These are phyloP conservation scores for Thielaviopsis euricoi DNA, from an alignment of 2,329 filamentous ascomycete genomes.

Conservation along the genomic window DNA sequence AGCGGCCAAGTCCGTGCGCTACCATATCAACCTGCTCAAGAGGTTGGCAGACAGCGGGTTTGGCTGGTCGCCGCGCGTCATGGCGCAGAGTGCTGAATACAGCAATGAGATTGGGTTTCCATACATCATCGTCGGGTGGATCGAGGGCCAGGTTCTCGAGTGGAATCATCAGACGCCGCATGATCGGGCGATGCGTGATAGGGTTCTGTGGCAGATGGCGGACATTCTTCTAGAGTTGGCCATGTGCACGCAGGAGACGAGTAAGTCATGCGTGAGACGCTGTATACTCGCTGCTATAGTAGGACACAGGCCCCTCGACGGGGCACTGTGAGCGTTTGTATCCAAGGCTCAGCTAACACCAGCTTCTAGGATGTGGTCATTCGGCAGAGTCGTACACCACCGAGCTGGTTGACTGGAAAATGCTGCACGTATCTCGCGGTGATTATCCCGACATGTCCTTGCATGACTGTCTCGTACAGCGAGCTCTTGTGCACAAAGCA, in stretches of 20 bases:
- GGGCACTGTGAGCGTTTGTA: too few relatives aligned
- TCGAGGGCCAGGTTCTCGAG: background rate
- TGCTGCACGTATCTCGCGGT: background rate
- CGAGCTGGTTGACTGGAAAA: conserved; percentile 5
- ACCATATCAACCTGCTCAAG: background rate
- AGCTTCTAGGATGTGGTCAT: conserved; percentile 2
- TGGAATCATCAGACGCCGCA: conserved; percentile 4
- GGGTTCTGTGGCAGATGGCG: conserved; percentile 8
- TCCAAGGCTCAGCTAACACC: background rate
- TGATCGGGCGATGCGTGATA: conserved; percentile 1
- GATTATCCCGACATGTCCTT: conserved; percentile 1
- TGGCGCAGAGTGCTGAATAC: conserved; percentile 3
- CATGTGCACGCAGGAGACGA: conserved; percentile 11
- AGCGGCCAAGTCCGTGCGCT: background rate
- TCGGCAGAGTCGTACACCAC: conserved; percentile 7
- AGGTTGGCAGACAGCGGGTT: conserved; percentile 8
- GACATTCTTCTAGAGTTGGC: conserved; percentile 9
- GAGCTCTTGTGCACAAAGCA: conserved; percentile 5
- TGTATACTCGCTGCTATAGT: too few relatives aligned
- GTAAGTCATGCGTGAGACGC: background rate
- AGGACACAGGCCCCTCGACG: too few relatives aligned
- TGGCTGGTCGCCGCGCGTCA: conserved; percentile 8
- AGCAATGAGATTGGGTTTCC: conserved; percentile 7
- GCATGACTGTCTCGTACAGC: conserved; percentile 3
- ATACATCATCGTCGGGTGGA: conserved; percentile 10